Base-by-base conservation (phyloP, 2,329 filamentous ascomycete species). In the Drechmeria coniospora region DNA sequence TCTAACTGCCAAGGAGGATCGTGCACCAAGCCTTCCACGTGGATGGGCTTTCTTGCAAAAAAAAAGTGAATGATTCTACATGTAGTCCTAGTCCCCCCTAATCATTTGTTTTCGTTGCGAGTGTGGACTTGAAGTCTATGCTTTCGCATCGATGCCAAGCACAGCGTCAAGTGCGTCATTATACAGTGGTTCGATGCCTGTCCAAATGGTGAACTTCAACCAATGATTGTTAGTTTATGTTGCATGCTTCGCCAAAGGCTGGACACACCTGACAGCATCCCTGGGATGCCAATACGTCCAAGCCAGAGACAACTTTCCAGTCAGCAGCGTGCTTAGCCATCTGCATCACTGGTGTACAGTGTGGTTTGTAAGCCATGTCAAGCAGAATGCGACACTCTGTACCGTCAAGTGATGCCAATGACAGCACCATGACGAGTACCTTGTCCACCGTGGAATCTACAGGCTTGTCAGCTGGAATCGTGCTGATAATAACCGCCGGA, bases 291-390 rank as follows among this genome's bases (percentile, higher is more conserved):
- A 98, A 62, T 17, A 90, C 84, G 52, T 98, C 90, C 21, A 94
- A 54, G 0, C 90, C 90, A 6, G 83, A 76, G 36, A 95, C 77
- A 2, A 79, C 83, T 31, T 59, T 66, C 90, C 90, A 98, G 3
- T 77, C 76, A 8, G 48, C 49, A 9, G 69, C 68, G 39, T 78
- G 68, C 41, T 74, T 65, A 3, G 86, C 87, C 47, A 94, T 59
- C 47, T 79, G 68, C 74, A 95, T 94, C 39, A 93, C 54, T 6
- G 77, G 70, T 4, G 90, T 98, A 28, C 80, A 67, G 0, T 68
- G 62, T 13, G 90, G 90, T 53, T 87, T 92, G 54, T 98, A 98
- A 2, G 90, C 87, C 86, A 98, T 93, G 53, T 98, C 90, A 4
- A 95, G 57, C 34, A 95, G 55, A 9, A 90, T 68, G 13, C 68